A percentile compares a stretch with the other conserved stretches of the same genome.
Conservation (phyloP, 768 basidiomycete genomes). For the Pleurotus pulmonarius region DNA sequence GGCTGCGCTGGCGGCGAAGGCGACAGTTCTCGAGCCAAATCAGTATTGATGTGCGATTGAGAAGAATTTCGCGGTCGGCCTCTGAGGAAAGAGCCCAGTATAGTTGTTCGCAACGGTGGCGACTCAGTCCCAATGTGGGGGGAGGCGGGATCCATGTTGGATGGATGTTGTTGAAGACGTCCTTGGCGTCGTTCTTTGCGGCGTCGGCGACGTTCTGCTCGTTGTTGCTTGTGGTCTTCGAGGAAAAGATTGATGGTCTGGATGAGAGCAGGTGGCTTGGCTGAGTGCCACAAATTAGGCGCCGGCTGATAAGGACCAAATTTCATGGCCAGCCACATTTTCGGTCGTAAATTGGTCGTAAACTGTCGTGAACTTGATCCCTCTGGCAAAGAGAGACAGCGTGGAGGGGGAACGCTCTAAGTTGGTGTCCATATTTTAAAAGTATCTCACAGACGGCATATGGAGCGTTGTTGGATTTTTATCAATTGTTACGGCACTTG, state of each 20-base stretch:
- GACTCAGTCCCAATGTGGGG: constrained; percentile 34
- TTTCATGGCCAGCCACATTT: background rate
- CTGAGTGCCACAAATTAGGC: constrained; percentile 1
- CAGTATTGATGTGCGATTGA: constrained; percentile 49
- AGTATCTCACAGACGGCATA: too few species aligned
- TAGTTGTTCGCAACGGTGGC: constrained; percentile 52
- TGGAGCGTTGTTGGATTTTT: too few species aligned
- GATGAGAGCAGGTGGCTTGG: background rate
- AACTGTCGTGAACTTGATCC: too few species aligned
- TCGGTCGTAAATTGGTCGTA: background rate
- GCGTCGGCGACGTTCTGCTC: constrained; percentile 3
- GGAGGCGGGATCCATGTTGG: constrained; percentile 7
- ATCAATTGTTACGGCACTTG: too few species aligned
- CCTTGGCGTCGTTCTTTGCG: constrained; percentile 2
- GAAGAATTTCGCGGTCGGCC: constrained; percentile 66
- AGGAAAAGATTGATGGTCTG: background rate
- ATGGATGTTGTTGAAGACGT: background rate
- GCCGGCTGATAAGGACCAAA: background rate
- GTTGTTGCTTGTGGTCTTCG: constrained; percentile 5
- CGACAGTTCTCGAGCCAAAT: constrained; percentile 31
- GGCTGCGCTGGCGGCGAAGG: constrained; percentile 39
- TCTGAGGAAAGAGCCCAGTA: constrained; percentile 71
- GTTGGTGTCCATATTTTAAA: too few species aligned
- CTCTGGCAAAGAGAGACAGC: too few species aligned
- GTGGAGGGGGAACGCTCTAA: too few species aligned